These are phyloP conservation scores for Scutellaria minor DNA, from an alignment of 257 asterid species.

Conservation along the genomic window DNA sequence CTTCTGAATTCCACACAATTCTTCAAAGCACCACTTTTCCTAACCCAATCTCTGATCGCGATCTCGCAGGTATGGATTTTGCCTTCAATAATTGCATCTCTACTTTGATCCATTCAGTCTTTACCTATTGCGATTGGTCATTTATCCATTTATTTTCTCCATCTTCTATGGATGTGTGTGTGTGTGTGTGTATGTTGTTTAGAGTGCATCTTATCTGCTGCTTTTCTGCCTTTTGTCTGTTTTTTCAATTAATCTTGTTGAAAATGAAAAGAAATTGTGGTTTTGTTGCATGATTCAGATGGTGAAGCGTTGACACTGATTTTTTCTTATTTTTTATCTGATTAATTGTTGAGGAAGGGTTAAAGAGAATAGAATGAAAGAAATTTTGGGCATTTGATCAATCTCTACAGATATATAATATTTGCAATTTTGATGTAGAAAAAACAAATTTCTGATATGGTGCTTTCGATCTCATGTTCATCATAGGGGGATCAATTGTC, in stretches of 20 bases:
- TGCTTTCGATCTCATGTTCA: background rate
- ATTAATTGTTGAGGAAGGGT: background rate
- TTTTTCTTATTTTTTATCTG: background rate
- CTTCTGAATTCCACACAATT: background rate
- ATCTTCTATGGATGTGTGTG: background rate
- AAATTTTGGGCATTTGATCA: constrained; percentile 10
- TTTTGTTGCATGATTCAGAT: background rate
- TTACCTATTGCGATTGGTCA: constrained; percentile 7
- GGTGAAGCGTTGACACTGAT: background rate
- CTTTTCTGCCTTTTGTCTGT: background rate
- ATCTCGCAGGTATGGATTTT: background rate
- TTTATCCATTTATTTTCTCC: background rate
- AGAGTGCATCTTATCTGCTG: background rate
- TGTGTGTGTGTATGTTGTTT: no score
- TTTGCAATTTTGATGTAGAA: background rate
- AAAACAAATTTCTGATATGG: background rate
- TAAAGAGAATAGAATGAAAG: background rate
- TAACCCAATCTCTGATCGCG: no score
- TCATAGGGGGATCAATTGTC: background rate
- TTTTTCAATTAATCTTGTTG: no score
- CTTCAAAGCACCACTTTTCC: background rate
- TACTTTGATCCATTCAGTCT: constrained; percentile 2
- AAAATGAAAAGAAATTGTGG: background rate
- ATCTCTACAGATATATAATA: background rate
- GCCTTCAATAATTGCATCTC: background rate